phyloP scores from a whole-genome alignment of 768 basidiomycete species.

The Termitomyces sp. region DNA sequence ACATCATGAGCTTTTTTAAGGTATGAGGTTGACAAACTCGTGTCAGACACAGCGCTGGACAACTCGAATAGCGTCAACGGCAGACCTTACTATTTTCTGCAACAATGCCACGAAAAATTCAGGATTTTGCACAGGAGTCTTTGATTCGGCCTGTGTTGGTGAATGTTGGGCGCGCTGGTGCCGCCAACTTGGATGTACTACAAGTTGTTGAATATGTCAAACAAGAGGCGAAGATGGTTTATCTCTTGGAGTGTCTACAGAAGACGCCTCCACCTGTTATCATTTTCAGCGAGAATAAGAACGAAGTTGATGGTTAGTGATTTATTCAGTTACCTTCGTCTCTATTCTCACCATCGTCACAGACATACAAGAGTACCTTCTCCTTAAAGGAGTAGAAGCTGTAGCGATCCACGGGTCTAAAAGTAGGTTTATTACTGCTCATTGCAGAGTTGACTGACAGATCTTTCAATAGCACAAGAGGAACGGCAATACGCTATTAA shows the following conservation, averaged over 20 bases:
- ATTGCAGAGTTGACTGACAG: background rate
- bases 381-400: slow-evolving; percentile 96
- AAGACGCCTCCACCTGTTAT: slow-evolving; percentile 98
- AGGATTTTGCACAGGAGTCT: slow-evolving; percentile 96
- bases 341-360: slow-evolving; percentile 1
- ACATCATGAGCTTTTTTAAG: slow-evolving; percentile 99
- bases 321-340: background rate
- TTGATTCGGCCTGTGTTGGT: slow-evolving; percentile 93
- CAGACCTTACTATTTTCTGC: slow-evolving; percentile 98
- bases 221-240: slow-evolving; percentile 99
- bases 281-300: slow-evolving; percentile 98
- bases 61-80: slow-evolving; percentile 69
- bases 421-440: slow-evolving; percentile 42
- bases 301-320: slow-evolving; percentile 92
- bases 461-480: slow-evolving; percentile 69
- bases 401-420: slow-evolving; percentile 99
- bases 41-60: background rate
- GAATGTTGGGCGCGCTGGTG: slow-evolving; percentile 97
- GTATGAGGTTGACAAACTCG: slow-evolving; percentile 31
- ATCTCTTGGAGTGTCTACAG: slow-evolving; percentile 93
- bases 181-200: slow-evolving; percentile 93
- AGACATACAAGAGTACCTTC: slow-evolving; percentile 98
- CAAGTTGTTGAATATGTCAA: slow-evolving; percentile 99
- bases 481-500: slow-evolving; percentile 99
- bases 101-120: slow-evolving; percentile 98